Evolutionary conservation across 768 basidiomycete species (phyloP).

Genomic region (Podaxis sp.): DNA sequence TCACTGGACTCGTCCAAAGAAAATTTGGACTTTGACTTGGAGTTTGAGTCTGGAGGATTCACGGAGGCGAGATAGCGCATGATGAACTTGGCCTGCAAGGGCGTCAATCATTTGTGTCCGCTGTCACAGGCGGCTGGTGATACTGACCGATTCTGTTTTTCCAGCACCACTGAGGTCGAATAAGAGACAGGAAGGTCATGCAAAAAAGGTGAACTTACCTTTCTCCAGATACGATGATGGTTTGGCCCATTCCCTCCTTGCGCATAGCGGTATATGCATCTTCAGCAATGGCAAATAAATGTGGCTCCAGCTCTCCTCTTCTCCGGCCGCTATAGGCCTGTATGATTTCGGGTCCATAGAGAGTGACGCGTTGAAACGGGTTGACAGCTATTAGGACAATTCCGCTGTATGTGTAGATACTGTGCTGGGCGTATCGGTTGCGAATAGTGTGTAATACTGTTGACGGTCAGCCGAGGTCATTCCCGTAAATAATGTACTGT

Average conservation of each 20-base stretch:
- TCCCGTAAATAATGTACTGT: slow-evolving; percentile 19
- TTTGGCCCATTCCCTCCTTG: slow-evolving; percentile 91
- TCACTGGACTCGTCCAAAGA: slow-evolving; percentile 87
- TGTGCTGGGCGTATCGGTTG: slow-evolving; percentile 94
- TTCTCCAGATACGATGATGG: slow-evolving; percentile 98
- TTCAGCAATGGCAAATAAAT: slow-evolving; percentile 98
- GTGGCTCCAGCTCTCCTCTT: slow-evolving; percentile 95
- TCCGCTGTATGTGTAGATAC: slow-evolving; percentile 98
- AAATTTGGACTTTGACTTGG: slow-evolving; percentile 65
- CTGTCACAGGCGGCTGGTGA: neutral
- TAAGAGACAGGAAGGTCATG: slow-evolving; percentile 16
- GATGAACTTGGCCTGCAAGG: slow-evolving; percentile 87
- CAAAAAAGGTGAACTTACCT: slow-evolving; percentile 52
- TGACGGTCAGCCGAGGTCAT: slow-evolving; percentile 3
- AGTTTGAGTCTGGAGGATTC: slow-evolving; percentile 70
- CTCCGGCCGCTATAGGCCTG: slow-evolving; percentile 92
- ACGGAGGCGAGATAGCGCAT: slow-evolving; percentile 99
- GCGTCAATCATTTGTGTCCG: neutral
- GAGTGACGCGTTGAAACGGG: slow-evolving; percentile 95
- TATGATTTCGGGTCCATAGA: slow-evolving; percentile 96
- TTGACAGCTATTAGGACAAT: slow-evolving; percentile 99
- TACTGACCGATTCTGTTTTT: slow-evolving; percentile 91
- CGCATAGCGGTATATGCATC: slow-evolving; percentile 99
- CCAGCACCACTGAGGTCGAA: slow-evolving; percentile 82
- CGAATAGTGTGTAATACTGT: slow-evolving; percentile 94